Percentiles rank a stretch among this genome's conserved stretches.
Conservation (phyloP, 768 basidiomycete genomes). For the Auriscalpium vulgare region DNA sequence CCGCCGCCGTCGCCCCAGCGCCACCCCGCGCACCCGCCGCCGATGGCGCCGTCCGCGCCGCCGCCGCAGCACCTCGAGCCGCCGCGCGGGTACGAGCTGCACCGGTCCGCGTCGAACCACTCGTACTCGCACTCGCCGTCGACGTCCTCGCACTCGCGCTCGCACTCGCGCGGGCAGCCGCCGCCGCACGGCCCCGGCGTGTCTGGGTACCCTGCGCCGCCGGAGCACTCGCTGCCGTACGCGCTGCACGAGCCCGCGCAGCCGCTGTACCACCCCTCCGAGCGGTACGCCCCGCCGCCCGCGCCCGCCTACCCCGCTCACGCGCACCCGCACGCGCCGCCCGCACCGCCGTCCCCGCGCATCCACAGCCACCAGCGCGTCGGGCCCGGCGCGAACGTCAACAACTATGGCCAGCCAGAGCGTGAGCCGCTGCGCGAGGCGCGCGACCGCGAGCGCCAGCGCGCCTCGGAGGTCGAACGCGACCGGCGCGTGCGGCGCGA, state of each 20-base stretch:
- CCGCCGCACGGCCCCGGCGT: not conserved
- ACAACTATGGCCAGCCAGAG: conserved; percentile 35
- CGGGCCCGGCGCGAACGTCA: conserved; percentile 53
- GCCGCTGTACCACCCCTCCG: not conserved
- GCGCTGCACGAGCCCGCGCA: not conserved
- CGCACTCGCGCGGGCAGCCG: conserved; percentile 13
- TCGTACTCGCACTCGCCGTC: conserved; percentile 13
- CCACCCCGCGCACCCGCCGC: conserved; percentile 40
- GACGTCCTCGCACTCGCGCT: conserved; percentile 26
- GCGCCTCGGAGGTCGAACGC: conserved; percentile 12
- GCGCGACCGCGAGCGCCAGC: conserved; percentile 35
- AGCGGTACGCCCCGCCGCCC: not conserved
- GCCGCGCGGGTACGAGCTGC: conserved; percentile 16
- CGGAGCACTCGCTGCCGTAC: not conserved
- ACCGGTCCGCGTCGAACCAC: not conserved
- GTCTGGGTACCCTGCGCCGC: not conserved
- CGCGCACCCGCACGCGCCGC: not conserved
- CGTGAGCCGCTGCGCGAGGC: conserved; percentile 42
- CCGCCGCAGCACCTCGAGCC: conserved; percentile 18
- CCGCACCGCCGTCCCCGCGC: conserved; percentile 26
- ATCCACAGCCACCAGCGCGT: conserved; percentile 61
- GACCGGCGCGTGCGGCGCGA: conserved; percentile 31
- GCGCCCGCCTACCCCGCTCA: not conserved
- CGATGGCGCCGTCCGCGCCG: not conserved
- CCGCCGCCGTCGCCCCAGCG: conserved; percentile 31